Evolutionary conservation across 78 protist species (phyloP), one percentile per base, ranked within the genome.

Genomic region (Emiliania huxleyi): DNA sequence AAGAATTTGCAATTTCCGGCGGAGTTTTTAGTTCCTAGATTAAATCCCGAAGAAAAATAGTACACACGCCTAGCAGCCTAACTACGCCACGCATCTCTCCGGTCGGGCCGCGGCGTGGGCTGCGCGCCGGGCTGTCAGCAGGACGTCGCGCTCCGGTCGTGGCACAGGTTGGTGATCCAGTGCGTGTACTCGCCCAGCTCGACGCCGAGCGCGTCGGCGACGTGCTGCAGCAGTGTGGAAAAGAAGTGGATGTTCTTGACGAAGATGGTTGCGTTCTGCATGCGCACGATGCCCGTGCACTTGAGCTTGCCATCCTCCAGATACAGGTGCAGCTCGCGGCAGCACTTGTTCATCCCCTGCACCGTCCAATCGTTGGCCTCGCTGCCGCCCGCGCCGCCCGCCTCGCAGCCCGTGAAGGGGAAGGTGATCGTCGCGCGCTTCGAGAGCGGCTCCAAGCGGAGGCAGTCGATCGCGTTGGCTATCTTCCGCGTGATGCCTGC

Each of bases 231-330:
- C 29, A 84, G 69, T 19, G 90, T 84, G 5, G 90, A 69, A 46
- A 84, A 84, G 69, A 84, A 84, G 90, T 84, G 90, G 43, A 84
- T 49, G 42, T 84, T 84, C 90, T 84, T 84, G 0, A 49, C 71
- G 8, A 84, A 84, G 23, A 84, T 84, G 90, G 23, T 84, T 12
- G 90, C 90, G 26, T 84, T 84, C 90, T 84, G 90, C 44, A 84
- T 49, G 23, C 90, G 62, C 44, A 84, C 71, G 43, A 84, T 46
- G 33, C 43, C 90, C 0, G 90, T 84, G 90, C 90, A 84, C 6
- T 49, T 46, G 40, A 84, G 90, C 69, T 35, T 48, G 40, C 90
- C 90, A 84, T 84, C 69, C 12, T 45, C 56, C 29, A 84, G 55
- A 43, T 84, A 84, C 29, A 84, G 69, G 23, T 84, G 90, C 2